Conservation (phyloP, 148 eudicot genomes). For the Vaccinium myrtillus region DNA sequence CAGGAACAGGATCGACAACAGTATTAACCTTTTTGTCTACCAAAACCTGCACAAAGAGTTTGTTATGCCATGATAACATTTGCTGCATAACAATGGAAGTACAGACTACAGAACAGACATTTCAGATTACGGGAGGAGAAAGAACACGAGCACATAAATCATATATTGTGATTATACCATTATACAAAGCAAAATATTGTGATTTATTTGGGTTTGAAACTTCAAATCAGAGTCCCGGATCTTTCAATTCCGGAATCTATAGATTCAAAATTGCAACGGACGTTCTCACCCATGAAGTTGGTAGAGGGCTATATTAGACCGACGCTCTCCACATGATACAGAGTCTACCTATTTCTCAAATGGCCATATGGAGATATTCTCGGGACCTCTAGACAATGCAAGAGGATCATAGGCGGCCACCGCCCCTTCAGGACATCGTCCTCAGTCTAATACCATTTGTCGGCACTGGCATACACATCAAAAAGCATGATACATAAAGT, state of each 20-base stretch:
- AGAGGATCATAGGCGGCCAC: not conserved
- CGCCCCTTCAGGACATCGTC: not conserved
- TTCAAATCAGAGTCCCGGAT: not conserved
- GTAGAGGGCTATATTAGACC: not conserved
- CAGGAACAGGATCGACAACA: conserved; percentile 40
- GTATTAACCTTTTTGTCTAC: conserved; percentile 55
- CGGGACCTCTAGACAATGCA: not conserved
- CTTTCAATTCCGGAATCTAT: not conserved
- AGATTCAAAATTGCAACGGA: not conserved
- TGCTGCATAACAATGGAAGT: not conserved
- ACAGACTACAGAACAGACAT: not conserved
- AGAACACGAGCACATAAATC: not conserved
- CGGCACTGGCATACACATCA: conserved; percentile 2
- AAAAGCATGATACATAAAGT: not conserved
- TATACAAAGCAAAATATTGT: not conserved
- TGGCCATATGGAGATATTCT: not conserved
- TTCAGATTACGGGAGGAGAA: not conserved
- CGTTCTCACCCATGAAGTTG: not conserved
- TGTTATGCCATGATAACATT: conserved; percentile 9
- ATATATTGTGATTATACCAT: too few species aligned
- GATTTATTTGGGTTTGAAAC: not conserved
- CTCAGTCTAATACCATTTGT: not conserved
- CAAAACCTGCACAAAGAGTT: conserved; percentile 52
- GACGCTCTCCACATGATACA: not conserved
- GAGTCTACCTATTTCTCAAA: not conserved